Conservation (phyloP, 306 rosid genomes). For the Rosa persica region DNA sequence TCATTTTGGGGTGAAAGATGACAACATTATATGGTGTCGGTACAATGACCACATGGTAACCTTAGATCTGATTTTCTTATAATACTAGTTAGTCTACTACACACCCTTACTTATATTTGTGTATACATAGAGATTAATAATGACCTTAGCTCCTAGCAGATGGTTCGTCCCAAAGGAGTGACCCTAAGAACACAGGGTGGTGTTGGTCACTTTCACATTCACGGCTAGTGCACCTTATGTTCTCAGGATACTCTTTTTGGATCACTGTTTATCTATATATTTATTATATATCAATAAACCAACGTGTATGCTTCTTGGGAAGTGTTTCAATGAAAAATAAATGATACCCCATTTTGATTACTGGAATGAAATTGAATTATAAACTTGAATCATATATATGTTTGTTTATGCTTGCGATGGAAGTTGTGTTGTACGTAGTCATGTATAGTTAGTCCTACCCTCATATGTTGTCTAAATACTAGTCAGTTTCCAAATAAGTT, state of each 20-base stretch:
- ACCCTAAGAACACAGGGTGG: constrained; percentile 27
- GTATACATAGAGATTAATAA: neutral
- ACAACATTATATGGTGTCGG: too few species aligned
- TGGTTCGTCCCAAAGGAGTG: constrained; percentile 37
- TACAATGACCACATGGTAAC: too few species aligned
- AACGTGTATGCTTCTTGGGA: neutral
- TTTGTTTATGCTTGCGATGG: neutral
- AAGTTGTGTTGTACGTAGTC: neutral
- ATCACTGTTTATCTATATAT: neutral
- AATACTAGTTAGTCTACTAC: neutral
- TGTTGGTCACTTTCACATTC: neutral
- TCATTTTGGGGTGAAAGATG: too few species aligned
- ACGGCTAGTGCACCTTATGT: constrained; percentile 18
- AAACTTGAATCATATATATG: neutral
- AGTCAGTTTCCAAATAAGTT: neutral
- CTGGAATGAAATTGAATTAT: neutral
- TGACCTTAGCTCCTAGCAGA: neutral
- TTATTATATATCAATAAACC: too few species aligned
- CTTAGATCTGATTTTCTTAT: too few species aligned
- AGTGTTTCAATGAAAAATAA: neutral
- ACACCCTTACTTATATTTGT: neutral
- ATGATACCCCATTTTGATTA: neutral
- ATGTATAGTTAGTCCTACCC: neutral
- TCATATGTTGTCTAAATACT: neutral
- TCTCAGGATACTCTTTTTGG: constrained; percentile 57